Conservation (phyloP, 108 stramenopile species). For the Schizochytrium sp. region DNA sequence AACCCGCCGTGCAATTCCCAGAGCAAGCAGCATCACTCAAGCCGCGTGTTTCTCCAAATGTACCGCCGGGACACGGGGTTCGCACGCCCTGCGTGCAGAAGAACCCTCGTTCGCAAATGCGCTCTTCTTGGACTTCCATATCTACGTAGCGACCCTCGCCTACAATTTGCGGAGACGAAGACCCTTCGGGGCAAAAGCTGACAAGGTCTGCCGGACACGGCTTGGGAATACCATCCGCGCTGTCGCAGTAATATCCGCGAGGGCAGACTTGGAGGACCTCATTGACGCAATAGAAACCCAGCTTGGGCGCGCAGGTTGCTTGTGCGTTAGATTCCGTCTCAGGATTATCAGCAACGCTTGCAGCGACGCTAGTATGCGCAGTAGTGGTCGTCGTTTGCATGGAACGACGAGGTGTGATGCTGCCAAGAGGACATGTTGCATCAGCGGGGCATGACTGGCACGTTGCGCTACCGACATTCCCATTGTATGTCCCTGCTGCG, state of each 20-base stretch:
- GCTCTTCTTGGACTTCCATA: neutral
- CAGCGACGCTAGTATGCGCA: neutral
- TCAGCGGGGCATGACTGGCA: neutral
- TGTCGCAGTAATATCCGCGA: neutral
- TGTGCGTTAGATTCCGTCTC: neutral
- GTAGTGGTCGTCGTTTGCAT: neutral
- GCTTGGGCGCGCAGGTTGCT: neutral
- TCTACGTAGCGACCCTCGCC: neutral
- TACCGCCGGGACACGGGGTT: conserved; percentile 24
- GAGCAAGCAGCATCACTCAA: conserved; percentile 26
- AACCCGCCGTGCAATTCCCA: conserved; percentile 26
- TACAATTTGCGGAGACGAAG: neutral
- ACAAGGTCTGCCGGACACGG: neutral
- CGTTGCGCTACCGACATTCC: neutral
- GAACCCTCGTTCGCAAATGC: neutral
- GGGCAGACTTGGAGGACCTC: neutral
- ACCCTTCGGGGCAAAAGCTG: neutral
- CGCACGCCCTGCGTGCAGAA: neutral
- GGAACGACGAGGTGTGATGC: neutral
- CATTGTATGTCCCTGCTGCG: neutral
- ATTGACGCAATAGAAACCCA: neutral
- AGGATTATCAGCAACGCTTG: neutral
- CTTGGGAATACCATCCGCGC: neutral
- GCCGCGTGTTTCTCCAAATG: conserved; percentile 25
- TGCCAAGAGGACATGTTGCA: neutral